These are phyloP conservation scores for Colletotrichum falcatum DNA, from an alignment of 2,329 filamentous ascomycete genomes.

Conservation along the genomic window DNA sequence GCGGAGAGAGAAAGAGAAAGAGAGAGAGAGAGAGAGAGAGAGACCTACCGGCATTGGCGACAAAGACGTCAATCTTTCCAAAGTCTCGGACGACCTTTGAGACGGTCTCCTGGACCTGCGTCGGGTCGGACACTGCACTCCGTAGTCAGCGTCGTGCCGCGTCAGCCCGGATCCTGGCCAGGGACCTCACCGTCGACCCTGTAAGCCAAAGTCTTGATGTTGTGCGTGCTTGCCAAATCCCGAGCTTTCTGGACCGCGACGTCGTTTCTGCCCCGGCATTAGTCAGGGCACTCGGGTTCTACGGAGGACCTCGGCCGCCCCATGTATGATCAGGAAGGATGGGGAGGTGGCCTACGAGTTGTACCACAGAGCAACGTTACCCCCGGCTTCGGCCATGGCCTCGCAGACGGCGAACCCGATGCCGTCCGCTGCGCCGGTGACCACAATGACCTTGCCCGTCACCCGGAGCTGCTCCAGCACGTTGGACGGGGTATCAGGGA, in stretches of 20 bases:
- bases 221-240: conserved; percentile 49
- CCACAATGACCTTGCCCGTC: conserved; percentile 55
- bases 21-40: background rate
- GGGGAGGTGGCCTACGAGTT: conserved; percentile 41
- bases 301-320: background rate
- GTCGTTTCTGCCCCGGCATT: conserved; percentile 12
- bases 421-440: conserved; percentile 60
- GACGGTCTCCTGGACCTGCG: conserved; percentile 51
- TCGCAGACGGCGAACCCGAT: conserved; percentile 59
- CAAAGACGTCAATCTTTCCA: conserved; percentile 56
- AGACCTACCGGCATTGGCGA: conserved; percentile 56
- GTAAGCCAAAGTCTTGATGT: conserved; percentile 55
- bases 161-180: background rate
- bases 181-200: conserved; percentile 54
- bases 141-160: no score
- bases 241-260: conserved; percentile 52
- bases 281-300: background rate
- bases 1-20: no score
- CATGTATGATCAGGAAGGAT: no score
- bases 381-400: conserved; percentile 59
- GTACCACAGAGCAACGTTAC: conserved; percentile 55
- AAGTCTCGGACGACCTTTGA: conserved; percentile 53
- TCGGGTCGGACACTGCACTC: conserved; percentile 54
- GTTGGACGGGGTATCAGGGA: conserved; percentile 54
- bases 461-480: conserved; percentile 59